Percentiles rank a stretch among this genome's conserved stretches.
Evolutionary conservation across 192 early-diverging fungal genomes (phyloP).

Genomic region (Chytriomyces hyalinus): DNA sequence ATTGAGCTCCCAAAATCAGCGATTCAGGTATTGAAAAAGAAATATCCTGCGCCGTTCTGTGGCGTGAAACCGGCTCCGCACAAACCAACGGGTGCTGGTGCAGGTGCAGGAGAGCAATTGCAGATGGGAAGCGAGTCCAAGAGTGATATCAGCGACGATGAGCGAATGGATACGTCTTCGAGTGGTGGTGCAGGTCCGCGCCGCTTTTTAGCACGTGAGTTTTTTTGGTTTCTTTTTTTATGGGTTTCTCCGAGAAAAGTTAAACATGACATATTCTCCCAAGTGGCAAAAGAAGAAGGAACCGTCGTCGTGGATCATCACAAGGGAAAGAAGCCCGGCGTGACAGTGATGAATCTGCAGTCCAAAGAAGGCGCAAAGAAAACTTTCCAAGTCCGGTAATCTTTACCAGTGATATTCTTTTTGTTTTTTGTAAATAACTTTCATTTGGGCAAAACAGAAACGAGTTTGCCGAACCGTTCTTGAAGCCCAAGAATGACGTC

Average conservation of each 20-base stretch:
- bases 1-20: background rate
- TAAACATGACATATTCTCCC: background rate
- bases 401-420: background rate
- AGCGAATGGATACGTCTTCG: background rate
- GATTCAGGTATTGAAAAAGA: background rate
- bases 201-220: background rate
- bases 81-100: background rate
- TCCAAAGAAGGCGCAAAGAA: background rate
- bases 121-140: background rate
- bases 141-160: background rate
- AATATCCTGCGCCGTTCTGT: background rate
- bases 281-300: background rate
- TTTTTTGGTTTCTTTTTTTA: background rate
- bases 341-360: background rate
- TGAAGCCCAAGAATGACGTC: background rate
- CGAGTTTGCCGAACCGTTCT: background rate
- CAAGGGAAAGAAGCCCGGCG: constrained; percentile 7
- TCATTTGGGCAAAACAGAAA: background rate
- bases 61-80: background rate
- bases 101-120: background rate
- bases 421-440: background rate
- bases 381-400: constrained; percentile 1
- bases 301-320: background rate
- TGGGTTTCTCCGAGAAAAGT: background rate
- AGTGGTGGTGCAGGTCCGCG: background rate